These are phyloP conservation scores for Primulina tabacum DNA, from an alignment of 257 asterid species.

Conservation along the genomic window DNA sequence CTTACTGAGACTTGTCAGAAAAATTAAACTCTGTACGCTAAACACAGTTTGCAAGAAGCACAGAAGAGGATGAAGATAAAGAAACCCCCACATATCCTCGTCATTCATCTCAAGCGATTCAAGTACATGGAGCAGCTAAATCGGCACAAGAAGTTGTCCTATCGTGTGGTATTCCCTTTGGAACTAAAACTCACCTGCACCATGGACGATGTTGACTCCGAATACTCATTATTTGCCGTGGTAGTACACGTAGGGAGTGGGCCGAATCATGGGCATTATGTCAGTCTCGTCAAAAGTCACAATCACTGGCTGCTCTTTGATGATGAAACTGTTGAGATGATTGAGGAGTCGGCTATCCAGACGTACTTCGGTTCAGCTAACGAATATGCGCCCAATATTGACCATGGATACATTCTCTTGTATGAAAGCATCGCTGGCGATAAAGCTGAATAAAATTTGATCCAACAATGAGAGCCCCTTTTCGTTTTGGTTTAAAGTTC, in stretches of 20 bases:
- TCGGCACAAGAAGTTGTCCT: slow-evolving; percentile 66
- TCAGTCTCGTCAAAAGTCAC: slow-evolving; percentile 79
- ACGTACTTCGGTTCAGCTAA: slow-evolving; percentile 81
- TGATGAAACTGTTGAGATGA: slow-evolving; percentile 80
- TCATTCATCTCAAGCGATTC: slow-evolving; percentile 80
- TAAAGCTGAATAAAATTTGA: slow-evolving; percentile 23
- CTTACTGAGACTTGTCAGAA: neutral
- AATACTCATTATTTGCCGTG: slow-evolving; percentile 70
- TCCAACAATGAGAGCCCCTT: neutral
- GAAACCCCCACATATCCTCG: slow-evolving; percentile 67
- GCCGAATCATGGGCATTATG: slow-evolving; percentile 79
- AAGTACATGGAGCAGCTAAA: slow-evolving; percentile 74
- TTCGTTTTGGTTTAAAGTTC: slow-evolving; percentile 1
- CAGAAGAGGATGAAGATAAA: slow-evolving; percentile 83
- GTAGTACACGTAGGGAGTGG: slow-evolving; percentile 84
- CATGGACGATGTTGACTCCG: slow-evolving; percentile 52
- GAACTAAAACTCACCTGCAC: slow-evolving; percentile 71
- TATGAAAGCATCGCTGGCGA: slow-evolving; percentile 48
- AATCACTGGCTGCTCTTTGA: slow-evolving; percentile 78
- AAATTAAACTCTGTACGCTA: slow-evolving; percentile 12
- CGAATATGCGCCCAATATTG: slow-evolving; percentile 69
- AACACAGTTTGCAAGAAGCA: slow-evolving; percentile 76
- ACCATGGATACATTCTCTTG: slow-evolving; percentile 75
- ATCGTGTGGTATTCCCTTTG: slow-evolving; percentile 73
- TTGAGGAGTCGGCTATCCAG: slow-evolving; percentile 73